phyloP scores from a whole-genome alignment of 202 grass and related monocot genomes.

The Carex arenaria region DNA sequence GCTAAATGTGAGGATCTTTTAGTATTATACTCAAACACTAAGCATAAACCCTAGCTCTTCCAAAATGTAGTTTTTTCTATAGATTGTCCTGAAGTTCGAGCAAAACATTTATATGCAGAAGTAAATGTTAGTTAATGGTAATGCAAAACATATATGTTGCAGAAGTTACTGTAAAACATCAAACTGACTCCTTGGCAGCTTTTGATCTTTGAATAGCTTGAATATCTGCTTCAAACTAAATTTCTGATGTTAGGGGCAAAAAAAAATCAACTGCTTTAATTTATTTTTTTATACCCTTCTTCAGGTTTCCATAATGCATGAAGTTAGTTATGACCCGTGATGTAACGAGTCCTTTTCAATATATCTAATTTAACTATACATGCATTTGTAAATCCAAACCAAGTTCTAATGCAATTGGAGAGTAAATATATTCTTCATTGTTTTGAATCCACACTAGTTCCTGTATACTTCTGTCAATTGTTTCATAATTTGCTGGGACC shows the following conservation, averaged over 20 bases:
- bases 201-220: neutral
- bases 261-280: neutral
- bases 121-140: neutral
- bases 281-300: neutral
- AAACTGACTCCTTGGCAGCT: neutral
- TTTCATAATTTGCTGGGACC: neutral
- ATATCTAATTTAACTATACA: neutral
- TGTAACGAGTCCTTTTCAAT: neutral
- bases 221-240: neutral
- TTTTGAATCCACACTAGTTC: neutral
- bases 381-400: neutral
- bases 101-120: neutral
- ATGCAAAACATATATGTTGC: constrained; percentile 2
- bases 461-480: neutral
- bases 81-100: neutral
- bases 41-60: neutral
- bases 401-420: neutral
- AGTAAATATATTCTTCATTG: neutral
- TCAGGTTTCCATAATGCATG: neutral
- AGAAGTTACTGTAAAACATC: neutral
- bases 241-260: neutral
- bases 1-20: no score
- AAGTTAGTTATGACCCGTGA: neutral
- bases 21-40: no score
- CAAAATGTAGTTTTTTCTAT: neutral